Base-by-base conservation (phyloP, 768 basidiomycete species). In the Mycena belliarum region DNA sequence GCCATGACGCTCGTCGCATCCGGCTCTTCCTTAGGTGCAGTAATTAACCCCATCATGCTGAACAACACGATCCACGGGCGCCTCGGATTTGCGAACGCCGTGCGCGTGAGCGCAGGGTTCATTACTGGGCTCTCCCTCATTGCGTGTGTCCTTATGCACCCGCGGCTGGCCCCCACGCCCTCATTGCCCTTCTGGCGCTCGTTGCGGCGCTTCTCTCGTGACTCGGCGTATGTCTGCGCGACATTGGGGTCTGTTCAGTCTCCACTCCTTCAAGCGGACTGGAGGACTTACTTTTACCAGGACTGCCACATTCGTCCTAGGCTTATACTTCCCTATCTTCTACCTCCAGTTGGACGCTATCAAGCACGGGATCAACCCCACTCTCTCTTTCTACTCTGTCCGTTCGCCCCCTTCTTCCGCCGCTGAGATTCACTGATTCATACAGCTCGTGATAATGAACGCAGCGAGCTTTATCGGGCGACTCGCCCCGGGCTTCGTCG, bases 1-100 rank as follows among this genome's bases (percentile, higher is more conserved):
- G 65, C 79, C 35, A 79, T 78, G 1, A 77, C 79, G 67, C 75
- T 79, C 21, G 66, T 82, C 46, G 77, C 76, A 20, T 75, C 76
- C 76, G 77, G 78, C 7, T 76, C 84, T 18, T 82, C 80, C 18
- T 65, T 85, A 14, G 87, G 87, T 1, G 85, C 83, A 10, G 75
- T 82, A n/a, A 64, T 88, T 7, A 83, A 86, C 55, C 83, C 85
- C 3, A 84, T 87, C 63, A 78, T 87, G 74, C 72, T 89, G 21
- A 88, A 89, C 64, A 73, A 78, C 35, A 69, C 76, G 57, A 76
- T 80, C 55, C 70, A 79, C 52, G 28, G 43, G 7, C 63, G 61
- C 3, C 72, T 79, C 15, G 84, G 86, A 3, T 73, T 85, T 78
- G 84, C 72, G 16, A 73, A 75, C 28, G 80, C 80, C 24, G 80